Evolutionary conservation across 768 basidiomycete genomes (phyloP), one percentile per base, ranked within the genome.

Genomic region (Xerocomus spinulosus): DNA sequence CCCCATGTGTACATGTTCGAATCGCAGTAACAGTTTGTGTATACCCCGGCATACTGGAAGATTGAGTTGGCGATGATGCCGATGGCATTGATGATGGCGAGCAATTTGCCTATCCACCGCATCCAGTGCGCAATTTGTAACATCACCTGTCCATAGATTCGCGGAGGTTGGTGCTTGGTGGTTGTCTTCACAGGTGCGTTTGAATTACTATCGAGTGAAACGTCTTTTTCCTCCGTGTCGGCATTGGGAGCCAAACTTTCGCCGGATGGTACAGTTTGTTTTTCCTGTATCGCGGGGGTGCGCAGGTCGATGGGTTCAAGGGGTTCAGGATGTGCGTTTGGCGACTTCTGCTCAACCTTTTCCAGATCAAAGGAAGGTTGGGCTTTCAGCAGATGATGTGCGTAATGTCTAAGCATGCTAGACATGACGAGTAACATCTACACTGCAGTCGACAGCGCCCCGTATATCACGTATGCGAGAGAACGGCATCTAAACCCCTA

Each of bases 401-500:
- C 53, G 17, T 35, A 35, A 18, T 35, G 20, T 18, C 3, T 18
- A 35, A 35, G 34, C n/a, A n/a, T n/a, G n/a, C n/a, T n/a, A n/a
- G n/a, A n/a, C n/a, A n/a, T n/a, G n/a, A n/a, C n/a, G n/a, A n/a
- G n/a, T n/a, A 63, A 12, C 7, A 57, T 21, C 69, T 68, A 70
- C 15, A 64, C 54, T 1, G 49, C 1, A 3, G 65, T 71, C 0
- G 70, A 64, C 3, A 58, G 2, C 6, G 34, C 17, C 3, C 58
- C 70, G 14, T 68, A 70, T 14, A 63, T 35, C 33, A 68, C 25
- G 43, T 72, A 71, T 1, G 58, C 55, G 0, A 56, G 50, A 3
- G 68, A 69, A 46, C 68, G 67, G 40, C 70, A 71, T 8, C 70
- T 69, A 1, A 71, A 24, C n/a, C 63, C 61, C 62, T 58, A 15